Percentiles rank a stretch among this genome's conserved stretches.
phyloP scores from a whole-genome alignment of 2,329 filamentous ascomycete species.

The Phoma sp. region DNA sequence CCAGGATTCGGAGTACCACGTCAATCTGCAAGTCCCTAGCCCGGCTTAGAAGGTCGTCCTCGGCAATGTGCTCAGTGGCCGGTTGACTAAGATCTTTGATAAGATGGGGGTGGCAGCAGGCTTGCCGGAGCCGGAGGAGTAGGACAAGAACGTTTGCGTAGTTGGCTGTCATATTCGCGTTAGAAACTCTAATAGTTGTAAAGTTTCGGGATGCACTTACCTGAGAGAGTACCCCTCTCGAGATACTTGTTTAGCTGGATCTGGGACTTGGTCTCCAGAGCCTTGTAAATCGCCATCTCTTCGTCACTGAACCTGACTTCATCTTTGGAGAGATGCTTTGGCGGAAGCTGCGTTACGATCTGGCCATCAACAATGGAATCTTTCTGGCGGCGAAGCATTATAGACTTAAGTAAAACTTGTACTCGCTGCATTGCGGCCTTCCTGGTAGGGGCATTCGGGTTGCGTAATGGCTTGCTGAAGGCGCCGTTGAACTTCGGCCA shows the following conservation, averaged over 20 bases:
- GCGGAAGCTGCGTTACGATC: constrained; percentile 72
- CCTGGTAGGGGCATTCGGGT: constrained; percentile 36
- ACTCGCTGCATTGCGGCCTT: constrained; percentile 69
- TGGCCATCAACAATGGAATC: constrained; percentile 78
- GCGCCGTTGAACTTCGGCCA: constrained; percentile 66
- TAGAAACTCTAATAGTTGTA: not conserved
- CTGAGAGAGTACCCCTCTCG: constrained; percentile 68
- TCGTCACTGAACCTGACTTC: constrained; percentile 71
- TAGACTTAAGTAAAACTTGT: constrained; percentile 76
- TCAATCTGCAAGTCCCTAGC: constrained; percentile 65
- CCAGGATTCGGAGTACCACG: constrained; percentile 71
- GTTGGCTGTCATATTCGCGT: constrained; percentile 51
- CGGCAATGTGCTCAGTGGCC: constrained; percentile 63
- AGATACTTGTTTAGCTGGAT: constrained; percentile 80
- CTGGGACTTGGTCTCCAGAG: constrained; percentile 70
- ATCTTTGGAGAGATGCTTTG: constrained; percentile 66
- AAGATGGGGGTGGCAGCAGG: constrained; percentile 77
- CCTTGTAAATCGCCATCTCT: constrained; percentile 68
- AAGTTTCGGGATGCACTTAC: constrained; percentile 13
- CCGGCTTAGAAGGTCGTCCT: constrained; percentile 64
- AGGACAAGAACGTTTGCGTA: constrained; percentile 84
- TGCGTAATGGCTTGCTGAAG: constrained; percentile 59
- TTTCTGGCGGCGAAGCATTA: constrained; percentile 84
- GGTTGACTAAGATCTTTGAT: constrained; percentile 71
- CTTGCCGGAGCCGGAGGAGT: constrained; percentile 78